Base-by-base conservation (phyloP, 495 filamentous ascomycete genomes). In the Xylaria curta region DNA sequence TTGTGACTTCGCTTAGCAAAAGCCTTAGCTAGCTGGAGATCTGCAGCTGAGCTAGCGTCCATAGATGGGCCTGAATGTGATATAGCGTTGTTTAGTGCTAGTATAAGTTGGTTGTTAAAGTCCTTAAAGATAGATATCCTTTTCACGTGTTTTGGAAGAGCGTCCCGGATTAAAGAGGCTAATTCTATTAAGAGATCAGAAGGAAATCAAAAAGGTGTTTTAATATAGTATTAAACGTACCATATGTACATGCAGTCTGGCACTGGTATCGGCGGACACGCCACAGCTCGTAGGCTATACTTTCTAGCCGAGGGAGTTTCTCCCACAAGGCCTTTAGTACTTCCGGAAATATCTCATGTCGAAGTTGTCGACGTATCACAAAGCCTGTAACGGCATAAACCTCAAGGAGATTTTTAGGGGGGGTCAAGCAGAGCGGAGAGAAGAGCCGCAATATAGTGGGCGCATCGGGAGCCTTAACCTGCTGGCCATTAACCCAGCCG, bases 321-420 rank as follows among this genome's bases (percentile, higher is more conserved):
- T 40, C 36, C 33, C 28, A 61, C 36, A 61, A 61, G 36, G 36
- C 28, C 58, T 61, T 31, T 61, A 61, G 58, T 51, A 51, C 47
- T 51, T 51, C 47, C 47, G n/a, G 58, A 61, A 40, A 31, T 33
- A 61, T 61, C 58, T 40, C 1, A 61, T 40, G 58, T 33, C 58
- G 58, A 40, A 61, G 58, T 61, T 61, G 58, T 61, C 58, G 58
- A 61, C 58, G 58, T 61, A 61, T 33, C 28, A 61, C 58, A 61
- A 61, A 61, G 58, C 58, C 36, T 61, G 58, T 61, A 61, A 61
- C 58, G 28, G 58, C 58, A 40, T 61, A 33, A 31, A 36, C 58
- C 36, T 61, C 58, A 61, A 40, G 56, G 58, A 61, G 36, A 33
- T 33, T 40, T 61, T 61, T 40, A 31, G 58, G 58, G 36, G 33